phyloP scores from a whole-genome alignment of 129 eudicot genomes.

The Helianthus annuus region HanXRQr2.0-SUNRISE NC_035438.2:85167233-85167732 shows the following conservation, averaged over 20 bases:
- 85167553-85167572: conserved; percentile 48
- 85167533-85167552: conserved; percentile 80
- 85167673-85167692: conserved; percentile 95
- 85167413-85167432: background rate
- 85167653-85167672: conserved; percentile 50
- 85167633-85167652: conserved; percentile 41
- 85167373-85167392: conserved; percentile 5
- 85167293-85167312: conserved; percentile 77
- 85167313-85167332: conserved; percentile 62
- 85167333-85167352: background rate
- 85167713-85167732: conserved; percentile 89
- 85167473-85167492: conserved; percentile 48
- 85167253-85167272: conserved; percentile 50
- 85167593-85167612: conserved; percentile 58
- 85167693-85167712: conserved; percentile 63
- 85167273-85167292: conserved; percentile 73
- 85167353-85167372: background rate
- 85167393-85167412: background rate
- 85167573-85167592: conserved; percentile 59
- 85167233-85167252: conserved; percentile 44
- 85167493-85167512: conserved; percentile 54
- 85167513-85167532: conserved; percentile 62
- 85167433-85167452: background rate
- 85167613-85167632: conserved; percentile 83
- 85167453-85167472: conserved; percentile 3